phyloP scores from a whole-genome alignment of 176 grass and related monocot genomes.

The Musa beccarii region DNA sequence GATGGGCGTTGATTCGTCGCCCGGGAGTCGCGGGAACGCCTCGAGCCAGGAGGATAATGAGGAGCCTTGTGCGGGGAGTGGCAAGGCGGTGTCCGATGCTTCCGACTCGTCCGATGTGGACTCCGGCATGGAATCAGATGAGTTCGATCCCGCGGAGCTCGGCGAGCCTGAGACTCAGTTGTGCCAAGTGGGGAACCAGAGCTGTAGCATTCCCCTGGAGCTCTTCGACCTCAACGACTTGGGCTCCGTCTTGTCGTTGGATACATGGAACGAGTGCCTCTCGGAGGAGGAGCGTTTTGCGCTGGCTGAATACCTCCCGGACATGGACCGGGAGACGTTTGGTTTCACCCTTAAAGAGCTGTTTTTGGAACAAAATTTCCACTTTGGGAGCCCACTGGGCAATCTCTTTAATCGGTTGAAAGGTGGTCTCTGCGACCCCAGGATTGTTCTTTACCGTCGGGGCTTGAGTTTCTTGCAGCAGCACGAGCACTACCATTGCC shows the following conservation, averaged over 20 bases:
- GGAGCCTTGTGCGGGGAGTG: slow-evolving; percentile 25
- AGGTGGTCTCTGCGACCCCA: slow-evolving; percentile 68
- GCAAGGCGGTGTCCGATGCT: slow-evolving; percentile 48
- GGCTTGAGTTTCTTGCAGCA: slow-evolving; percentile 42
- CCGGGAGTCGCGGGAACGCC: slow-evolving; percentile 19
- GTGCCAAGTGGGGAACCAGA: slow-evolving; percentile 70
- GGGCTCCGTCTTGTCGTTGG: slow-evolving; percentile 40
- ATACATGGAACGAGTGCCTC: slow-evolving; percentile 70
- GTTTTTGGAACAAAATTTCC: slow-evolving; percentile 53
- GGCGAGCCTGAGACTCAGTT: slow-evolving; percentile 40
- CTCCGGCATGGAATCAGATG: slow-evolving; percentile 67
- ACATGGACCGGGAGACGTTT: slow-evolving; percentile 79
- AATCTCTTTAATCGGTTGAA: slow-evolving; percentile 44
- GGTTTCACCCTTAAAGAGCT: slow-evolving; percentile 57
- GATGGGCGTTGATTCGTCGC: slow-evolving; percentile 27
- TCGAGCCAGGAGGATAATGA: slow-evolving; percentile 45
- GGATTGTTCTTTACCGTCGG: slow-evolving; percentile 49
- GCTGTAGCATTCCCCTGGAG: slow-evolving; percentile 38
- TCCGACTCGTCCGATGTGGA: slow-evolving; percentile 33
- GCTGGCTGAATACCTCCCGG: slow-evolving; percentile 54
- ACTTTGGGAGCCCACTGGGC: slow-evolving; percentile 61
- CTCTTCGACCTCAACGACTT: slow-evolving; percentile 45
- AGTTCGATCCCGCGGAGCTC: slow-evolving; percentile 41
- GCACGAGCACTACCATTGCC: slow-evolving; percentile 58
- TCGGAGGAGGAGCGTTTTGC: slow-evolving; percentile 53